Conservation (phyloP, 345 rosid species). For the Rhodamnia rubescens region DNA sequence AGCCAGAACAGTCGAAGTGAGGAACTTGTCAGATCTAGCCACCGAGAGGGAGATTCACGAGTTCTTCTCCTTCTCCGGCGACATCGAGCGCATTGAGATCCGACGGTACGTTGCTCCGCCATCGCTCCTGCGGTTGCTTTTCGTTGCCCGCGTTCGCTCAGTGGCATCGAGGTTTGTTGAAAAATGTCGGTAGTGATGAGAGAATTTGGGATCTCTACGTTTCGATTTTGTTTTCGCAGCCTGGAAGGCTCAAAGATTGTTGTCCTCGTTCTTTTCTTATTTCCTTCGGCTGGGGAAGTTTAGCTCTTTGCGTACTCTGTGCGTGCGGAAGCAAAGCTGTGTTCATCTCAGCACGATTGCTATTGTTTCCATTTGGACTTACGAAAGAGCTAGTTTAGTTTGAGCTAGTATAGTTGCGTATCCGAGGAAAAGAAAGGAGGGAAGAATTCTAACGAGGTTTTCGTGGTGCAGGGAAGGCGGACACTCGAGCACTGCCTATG, state of each 20-base stretch:
- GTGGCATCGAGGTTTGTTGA: background rate
- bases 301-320: background rate
- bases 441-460: background rate
- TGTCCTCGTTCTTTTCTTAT: background rate
- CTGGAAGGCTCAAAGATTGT: background rate
- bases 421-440: background rate
- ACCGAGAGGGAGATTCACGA: conserved; percentile 95
- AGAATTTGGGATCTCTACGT: background rate
- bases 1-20: conserved; percentile 82
- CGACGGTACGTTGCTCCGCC: conserved; percentile 24
- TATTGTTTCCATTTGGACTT: background rate
- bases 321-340: background rate
- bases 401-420: background rate
- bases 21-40: conserved; percentile 86
- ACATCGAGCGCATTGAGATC: conserved; percentile 61
- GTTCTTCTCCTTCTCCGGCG: conserved; percentile 97
- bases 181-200: background rate
- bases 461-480: conserved; percentile 42
- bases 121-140: background rate
- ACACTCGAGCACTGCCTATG: conserved; percentile 48
- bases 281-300: background rate
- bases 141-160: background rate
- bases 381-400: background rate
- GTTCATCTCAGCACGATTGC: background rate
- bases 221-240: background rate